These are phyloP conservation scores for Parathielavia hyrcaniae DNA, from an alignment of 495 filamentous ascomycete genomes.

Conservation along the genomic window DNA sequence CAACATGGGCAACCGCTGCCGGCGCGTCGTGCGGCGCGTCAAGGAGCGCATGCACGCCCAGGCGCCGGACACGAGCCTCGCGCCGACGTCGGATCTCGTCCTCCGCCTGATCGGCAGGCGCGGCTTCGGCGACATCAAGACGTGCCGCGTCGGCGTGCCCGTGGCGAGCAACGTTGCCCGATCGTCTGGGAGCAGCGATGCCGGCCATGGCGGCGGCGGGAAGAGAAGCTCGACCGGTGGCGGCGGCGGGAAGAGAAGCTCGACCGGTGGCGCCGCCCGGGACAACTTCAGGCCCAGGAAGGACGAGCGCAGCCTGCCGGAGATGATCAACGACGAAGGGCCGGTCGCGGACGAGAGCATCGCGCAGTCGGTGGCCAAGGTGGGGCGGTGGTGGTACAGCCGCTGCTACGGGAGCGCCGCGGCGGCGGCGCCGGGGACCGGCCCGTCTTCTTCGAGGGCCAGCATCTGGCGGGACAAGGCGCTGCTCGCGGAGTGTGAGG, in stretches of 20 bases:
- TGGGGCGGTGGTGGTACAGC: conserved; percentile 95
- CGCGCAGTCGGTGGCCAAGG: conserved; percentile 82
- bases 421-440: conserved; percentile 45
- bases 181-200: conserved; percentile 23
- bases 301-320: conserved; percentile 55
- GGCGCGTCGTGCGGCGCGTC: conserved; percentile 67
- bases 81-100: conserved; percentile 69
- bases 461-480: conserved; percentile 79
- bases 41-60: conserved; percentile 65
- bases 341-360: conserved; percentile 68
- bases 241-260: conserved; percentile 7
- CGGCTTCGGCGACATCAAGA: conserved; percentile 78
- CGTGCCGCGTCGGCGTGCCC: conserved; percentile 84
- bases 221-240: too few species aligned
- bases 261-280: neutral
- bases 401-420: conserved; percentile 75
- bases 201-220: conserved; percentile 16
- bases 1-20: conserved; percentile 72
- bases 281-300: conserved; percentile 30
- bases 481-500: conserved; percentile 77
- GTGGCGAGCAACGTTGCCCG: conserved; percentile 63
- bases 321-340: conserved; percentile 61
- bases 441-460: conserved; percentile 37
- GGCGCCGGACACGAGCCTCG: conserved; percentile 57
- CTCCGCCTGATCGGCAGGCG: conserved; percentile 66